phyloP scores from a whole-genome alignment of 345 rosid genomes.

The Murraya koenigii region DNA sequence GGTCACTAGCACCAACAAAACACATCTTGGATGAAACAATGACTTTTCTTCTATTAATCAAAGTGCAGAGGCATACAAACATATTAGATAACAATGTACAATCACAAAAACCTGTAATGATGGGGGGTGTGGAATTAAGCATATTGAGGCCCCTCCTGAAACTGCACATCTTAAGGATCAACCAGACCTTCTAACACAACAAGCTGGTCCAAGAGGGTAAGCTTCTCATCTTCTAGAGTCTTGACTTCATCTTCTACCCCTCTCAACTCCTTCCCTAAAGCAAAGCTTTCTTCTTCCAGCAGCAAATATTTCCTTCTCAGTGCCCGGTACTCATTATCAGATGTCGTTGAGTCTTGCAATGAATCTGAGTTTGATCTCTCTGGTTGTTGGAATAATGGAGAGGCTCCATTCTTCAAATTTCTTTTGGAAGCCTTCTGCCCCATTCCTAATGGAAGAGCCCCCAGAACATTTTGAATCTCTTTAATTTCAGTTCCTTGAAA shows the following conservation, averaged over 20 bases:
- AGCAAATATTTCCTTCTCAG: slow-evolving; percentile 70
- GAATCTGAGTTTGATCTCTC: slow-evolving; percentile 74
- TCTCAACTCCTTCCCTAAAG: slow-evolving; percentile 58
- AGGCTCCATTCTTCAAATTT: slow-evolving; percentile 40
- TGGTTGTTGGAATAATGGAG: slow-evolving; percentile 48
- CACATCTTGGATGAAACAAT: background rate
- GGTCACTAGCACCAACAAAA: background rate
- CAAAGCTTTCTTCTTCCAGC: slow-evolving; percentile 73
- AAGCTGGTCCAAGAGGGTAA: slow-evolving; percentile 73
- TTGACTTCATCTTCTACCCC: slow-evolving; percentile 62
- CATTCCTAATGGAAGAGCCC: slow-evolving; percentile 20
- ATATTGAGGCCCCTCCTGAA: slow-evolving; percentile 11
- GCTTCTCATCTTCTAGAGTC: slow-evolving; percentile 74
- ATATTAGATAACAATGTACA: background rate
- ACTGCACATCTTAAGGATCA: slow-evolving; percentile 53
- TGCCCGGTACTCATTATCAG: slow-evolving; percentile 63
- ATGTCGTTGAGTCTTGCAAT: slow-evolving; percentile 51
- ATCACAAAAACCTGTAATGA: background rate
- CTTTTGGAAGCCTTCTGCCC: slow-evolving; percentile 40
- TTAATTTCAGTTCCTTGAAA: slow-evolving; percentile 31
- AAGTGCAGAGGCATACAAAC: background rate
- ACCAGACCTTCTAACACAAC: slow-evolving; percentile 90
- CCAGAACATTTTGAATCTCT: slow-evolving; percentile 30
- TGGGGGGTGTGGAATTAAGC: background rate
- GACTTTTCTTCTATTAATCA: background rate